Evolutionary conservation across 352 stramenopile genomes (phyloP), one percentile per base, ranked within the genome.

Genomic region (Halophytophthora polymorphica): DNA sequence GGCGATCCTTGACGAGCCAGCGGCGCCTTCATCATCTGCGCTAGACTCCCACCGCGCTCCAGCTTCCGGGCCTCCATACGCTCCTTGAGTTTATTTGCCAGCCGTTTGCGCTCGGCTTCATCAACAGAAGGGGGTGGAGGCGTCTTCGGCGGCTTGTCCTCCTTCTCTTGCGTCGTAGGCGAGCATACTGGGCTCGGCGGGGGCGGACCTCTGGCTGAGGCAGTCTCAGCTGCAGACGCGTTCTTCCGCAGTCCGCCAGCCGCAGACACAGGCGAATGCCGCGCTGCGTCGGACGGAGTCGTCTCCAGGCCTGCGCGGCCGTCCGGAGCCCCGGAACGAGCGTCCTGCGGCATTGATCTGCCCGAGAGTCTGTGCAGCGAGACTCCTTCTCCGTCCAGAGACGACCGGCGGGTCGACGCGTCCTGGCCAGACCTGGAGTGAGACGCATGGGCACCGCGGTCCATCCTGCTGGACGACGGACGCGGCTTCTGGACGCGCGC

Each of bases 21-120:
- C 43, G 64, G 46, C 1, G 54, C 41, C 39, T 75, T 73, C 53
- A 64, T 69, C 54, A 72, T 64, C 45, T 77, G 45, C 22, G 68
- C 64, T 36, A 74, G 29, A 54, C 60, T 80, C 25, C 50, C 47
- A 36, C 51, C 66, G 3, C 70, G 69, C 31, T 61, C 61, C 23
- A 67, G 38, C 14, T 74, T 71, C 15, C 74, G 72, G 11, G 59
- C 60, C 53, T 76, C 74, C 56, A 86, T 70, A 5, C 60, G 70
- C 38, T 78, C 64, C 28, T 57, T 57, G 11, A 83, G 51, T 21
- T 25, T 59, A 10, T 71, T 67, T 14, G 51, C 42, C 45, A 63
- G 43, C 29, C 66, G 69, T 44, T 71, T 83, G 14, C 59, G 70
- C 33, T 80, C 64, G 4, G 25, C 50, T 33, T 83, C 67, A 19